Evolutionary conservation across 2,329 filamentous ascomycete genomes (phyloP).

Genomic region (Colletotrichum coccodes): DNA sequence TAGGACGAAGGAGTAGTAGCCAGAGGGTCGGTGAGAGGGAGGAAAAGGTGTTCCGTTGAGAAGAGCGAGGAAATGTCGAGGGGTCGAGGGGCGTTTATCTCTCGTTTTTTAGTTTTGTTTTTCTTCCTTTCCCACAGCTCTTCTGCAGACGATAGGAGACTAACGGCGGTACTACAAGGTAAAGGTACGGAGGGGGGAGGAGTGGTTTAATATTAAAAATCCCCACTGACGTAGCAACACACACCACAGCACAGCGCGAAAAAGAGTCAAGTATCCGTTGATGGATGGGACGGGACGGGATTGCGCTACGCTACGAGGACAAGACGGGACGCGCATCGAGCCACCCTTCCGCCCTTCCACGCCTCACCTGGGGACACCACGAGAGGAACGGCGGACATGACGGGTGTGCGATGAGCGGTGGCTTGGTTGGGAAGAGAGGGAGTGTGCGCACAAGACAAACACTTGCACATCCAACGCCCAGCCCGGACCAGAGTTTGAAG

Average conservation of each 20-base stretch:
- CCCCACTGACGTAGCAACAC: conserved; percentile 34
- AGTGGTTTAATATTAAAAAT: conserved; percentile 34
- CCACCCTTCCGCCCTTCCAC: background rate
- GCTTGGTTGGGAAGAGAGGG: background rate
- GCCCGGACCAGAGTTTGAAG: background rate
- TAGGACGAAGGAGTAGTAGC: background rate
- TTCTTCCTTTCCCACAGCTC: conserved; percentile 28
- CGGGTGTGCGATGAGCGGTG: background rate
- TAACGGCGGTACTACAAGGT: conserved; percentile 2
- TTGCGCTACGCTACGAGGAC: background rate
- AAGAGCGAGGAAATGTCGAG: conserved; percentile 8
- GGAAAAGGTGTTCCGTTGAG: conserved; percentile 5
- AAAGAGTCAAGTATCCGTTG: conserved; percentile 11
- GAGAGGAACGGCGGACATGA: background rate
- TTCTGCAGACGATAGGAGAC: conserved; percentile 19
- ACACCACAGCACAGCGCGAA: conserved; percentile 1
- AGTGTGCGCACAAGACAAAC: background rate
- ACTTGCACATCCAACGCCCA: background rate
- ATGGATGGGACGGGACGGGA: conserved; percentile 1
- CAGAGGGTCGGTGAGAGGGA: background rate
- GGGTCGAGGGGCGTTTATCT: conserved; percentile 29
- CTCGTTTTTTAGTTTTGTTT: conserved; percentile 13
- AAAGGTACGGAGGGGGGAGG: conserved; percentile 4
- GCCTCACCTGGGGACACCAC: background rate
- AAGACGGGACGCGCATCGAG: background rate